phyloP scores from a whole-genome alignment of 805 yeast genomes.

The Starmerella bombicola region DNA sequence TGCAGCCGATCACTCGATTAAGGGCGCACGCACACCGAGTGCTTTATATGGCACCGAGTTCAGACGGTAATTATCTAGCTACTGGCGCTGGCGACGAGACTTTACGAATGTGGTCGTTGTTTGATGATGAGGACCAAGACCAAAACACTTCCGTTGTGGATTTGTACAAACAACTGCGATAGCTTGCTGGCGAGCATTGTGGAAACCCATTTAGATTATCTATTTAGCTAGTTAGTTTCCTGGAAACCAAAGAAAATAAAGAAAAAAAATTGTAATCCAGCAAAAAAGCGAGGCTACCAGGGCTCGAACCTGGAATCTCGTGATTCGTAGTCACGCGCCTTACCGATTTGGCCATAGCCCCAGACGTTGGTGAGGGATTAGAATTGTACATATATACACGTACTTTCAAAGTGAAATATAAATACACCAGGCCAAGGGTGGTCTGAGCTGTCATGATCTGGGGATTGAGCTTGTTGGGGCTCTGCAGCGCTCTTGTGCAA shows the following conservation, averaged over 20 bases:
- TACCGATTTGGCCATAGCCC: conserved; percentile 24
- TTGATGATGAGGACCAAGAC: conserved; percentile 48
- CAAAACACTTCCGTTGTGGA: conserved; percentile 5
- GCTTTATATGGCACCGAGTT: conserved; percentile 74
- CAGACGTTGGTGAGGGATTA: too few species aligned
- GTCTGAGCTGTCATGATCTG: too few species aligned
- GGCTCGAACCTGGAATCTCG: conserved; percentile 25
- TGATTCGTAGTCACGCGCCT: conserved; percentile 24
- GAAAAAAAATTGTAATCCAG: neutral
- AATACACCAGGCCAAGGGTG: too few species aligned
- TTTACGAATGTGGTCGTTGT: conserved; percentile 86
- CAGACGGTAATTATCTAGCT: conserved; percentile 92
- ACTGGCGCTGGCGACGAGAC: conserved; percentile 99
- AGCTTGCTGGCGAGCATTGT: conserved; percentile 5
- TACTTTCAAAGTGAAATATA: too few species aligned
- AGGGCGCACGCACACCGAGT: conserved; percentile 94
- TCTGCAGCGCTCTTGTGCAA: too few species aligned
- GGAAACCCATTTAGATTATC: neutral
- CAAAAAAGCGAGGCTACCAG: conserved; percentile 21
- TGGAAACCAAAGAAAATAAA: neutral
- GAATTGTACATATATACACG: neutral
- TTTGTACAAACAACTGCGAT: conserved; percentile 15
- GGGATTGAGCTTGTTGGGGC: too few species aligned
- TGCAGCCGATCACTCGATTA: conserved; percentile 86
- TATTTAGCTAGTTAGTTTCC: neutral